A percentile compares a stretch with the other conserved stretches of the same genome.
Conservation (phyloP, 129 eudicot genomes). For the Centaurea solstitialis region DNA sequence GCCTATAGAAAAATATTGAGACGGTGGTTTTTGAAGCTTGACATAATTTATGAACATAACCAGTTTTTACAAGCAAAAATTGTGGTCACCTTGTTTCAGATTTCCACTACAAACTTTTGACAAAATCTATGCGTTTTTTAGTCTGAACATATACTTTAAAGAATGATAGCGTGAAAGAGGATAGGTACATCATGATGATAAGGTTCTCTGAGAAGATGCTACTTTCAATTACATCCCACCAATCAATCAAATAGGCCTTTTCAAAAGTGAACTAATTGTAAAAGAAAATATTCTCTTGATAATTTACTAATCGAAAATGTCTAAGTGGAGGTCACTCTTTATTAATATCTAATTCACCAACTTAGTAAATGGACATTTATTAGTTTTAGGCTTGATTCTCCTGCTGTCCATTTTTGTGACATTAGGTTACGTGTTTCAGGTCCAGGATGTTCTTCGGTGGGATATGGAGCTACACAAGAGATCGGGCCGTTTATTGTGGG, state of each 20-base stretch:
- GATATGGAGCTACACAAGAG: conserved; percentile 99
- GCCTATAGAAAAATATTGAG: neutral
- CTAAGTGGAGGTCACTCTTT: conserved; percentile 30
- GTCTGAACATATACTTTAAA: conserved; percentile 19
- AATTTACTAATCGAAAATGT: conserved; percentile 11
- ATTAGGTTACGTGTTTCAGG: conserved; percentile 50
- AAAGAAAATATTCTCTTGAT: conserved; percentile 21
- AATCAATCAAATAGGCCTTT: conserved; percentile 24
- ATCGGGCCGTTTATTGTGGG: conserved; percentile 89
- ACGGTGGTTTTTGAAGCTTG: conserved; percentile 1
- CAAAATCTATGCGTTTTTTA: conserved; percentile 19
- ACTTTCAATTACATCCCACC: conserved; percentile 16
- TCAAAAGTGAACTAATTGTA: conserved; percentile 1
- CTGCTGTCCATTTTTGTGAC: conserved; percentile 55
- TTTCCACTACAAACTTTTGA: conserved; percentile 27
- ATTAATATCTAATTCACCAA: conserved; percentile 26
- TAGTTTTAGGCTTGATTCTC: conserved; percentile 29
- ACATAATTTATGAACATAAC: neutral
- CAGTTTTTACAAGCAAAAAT: neutral
- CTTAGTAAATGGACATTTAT: conserved; percentile 14
- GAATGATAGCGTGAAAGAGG: conserved; percentile 22
- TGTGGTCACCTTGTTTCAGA: conserved; percentile 31
- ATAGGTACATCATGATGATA: conserved; percentile 8
- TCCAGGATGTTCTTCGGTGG: conserved; percentile 98
- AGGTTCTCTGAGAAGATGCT: conserved; percentile 32